These are phyloP conservation scores for Wallacemonas sp. DNA, from an alignment of 208 protist species.

Conservation along the genomic window DNA sequence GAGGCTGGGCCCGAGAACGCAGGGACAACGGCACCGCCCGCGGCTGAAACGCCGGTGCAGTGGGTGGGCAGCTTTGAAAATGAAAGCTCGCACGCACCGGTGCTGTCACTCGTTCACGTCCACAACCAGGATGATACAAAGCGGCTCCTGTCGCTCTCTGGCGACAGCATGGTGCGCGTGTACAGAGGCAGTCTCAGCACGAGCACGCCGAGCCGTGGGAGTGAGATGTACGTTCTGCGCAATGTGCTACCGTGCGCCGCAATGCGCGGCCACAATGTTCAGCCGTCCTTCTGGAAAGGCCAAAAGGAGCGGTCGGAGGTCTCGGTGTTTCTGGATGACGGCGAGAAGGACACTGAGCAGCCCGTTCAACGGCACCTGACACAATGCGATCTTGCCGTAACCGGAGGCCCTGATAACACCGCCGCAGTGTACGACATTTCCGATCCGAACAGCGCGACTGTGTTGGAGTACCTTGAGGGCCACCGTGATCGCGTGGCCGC, in stretches of 20 bases:
- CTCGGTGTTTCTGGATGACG: conserved; percentile 80
- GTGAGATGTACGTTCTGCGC: conserved; percentile 57
- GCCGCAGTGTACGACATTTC: conserved; percentile 83
- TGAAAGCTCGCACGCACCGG: conserved; percentile 65
- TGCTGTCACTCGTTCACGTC: conserved; percentile 62
- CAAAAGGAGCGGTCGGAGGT: conserved; percentile 55
- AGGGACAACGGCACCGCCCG: background rate
- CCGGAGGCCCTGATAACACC: conserved; percentile 69
- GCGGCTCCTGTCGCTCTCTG: conserved; percentile 68
- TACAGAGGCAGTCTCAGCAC: conserved; percentile 61
- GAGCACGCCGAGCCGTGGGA: conserved; percentile 13
- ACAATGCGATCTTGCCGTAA: conserved; percentile 81
- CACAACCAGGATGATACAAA: conserved; percentile 68
- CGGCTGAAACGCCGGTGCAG: conserved; percentile 19
- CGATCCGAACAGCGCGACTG: conserved; percentile 40
- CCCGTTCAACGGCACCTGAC: conserved; percentile 47
- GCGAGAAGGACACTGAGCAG: conserved; percentile 71
- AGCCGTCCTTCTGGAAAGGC: conserved; percentile 78
- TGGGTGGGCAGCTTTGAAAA: conserved; percentile 46
- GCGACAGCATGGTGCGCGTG: conserved; percentile 82
- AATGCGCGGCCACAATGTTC: conserved; percentile 54
- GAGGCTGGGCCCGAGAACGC: background rate
- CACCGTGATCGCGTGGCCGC: conserved; percentile 85
- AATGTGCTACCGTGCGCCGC: conserved; percentile 69
- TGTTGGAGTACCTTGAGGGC: conserved; percentile 78